Evolutionary conservation across 768 basidiomycete species (phyloP), one percentile per base, ranked within the genome.

Genomic region (Agaricus blazei): DNA sequence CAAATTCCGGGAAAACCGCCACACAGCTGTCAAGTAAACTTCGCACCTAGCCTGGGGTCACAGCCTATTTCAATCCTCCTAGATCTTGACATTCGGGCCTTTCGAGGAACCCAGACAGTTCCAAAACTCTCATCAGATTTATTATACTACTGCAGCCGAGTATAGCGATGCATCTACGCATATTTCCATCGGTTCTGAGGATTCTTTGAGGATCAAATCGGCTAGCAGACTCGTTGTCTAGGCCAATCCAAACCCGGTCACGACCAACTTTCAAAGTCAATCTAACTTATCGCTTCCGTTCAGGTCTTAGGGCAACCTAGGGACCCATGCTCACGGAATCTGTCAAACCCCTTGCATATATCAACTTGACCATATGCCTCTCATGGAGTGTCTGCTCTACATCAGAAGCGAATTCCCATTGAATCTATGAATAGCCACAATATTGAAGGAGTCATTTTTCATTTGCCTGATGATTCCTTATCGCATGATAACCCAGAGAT

Each of bases 401-500:
- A 24, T 42, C 40, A 31, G 23, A n/a, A 43, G 14, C 19, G 9
- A 44, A 31, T 23, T 29, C 11, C 28, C 26, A 52, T 45, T 52
- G 43, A 23, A 14, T 24, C 36, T 52, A 44, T 52, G 51, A 46
- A 45, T 52, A 52, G 34, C 31, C 44, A 12, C 43, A 19, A 34
- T 34, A 8, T 34, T 34, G 34, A 7, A 11, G 34, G 19, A 31
- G 36, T 28, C 9, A 42, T 28, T 34, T 42, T 29, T 23, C 51
- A 31, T 44, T 45, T 43, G 51, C n/a, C 24, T 45, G 43, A 24
- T 45, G 29, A 45, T 29, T 29, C 51, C 43, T 36, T 52, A 52
- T 52, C 51, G 34, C 51, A 43, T 52, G 51, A 52, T 52, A 52
- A 52, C 51, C 45, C 51, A 52, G 51, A 43, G 42, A 27, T 45